Conservation (phyloP, 805 yeast genomes). For the Metschnikowia chrysomelidarum region DNA sequence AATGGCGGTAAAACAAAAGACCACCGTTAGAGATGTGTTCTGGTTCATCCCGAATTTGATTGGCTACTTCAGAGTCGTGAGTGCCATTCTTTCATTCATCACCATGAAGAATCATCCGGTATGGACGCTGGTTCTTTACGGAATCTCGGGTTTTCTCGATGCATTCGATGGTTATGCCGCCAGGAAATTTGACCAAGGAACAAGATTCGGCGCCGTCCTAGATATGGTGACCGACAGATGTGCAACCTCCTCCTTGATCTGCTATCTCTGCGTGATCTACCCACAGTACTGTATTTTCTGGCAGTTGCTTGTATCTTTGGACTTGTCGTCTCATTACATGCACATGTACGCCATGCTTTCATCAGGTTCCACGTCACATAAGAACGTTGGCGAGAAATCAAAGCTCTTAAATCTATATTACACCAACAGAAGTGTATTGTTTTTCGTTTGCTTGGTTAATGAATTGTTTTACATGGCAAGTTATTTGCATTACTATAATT, state of each 20-base stretch:
- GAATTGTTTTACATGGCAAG: slow-evolving; percentile 90
- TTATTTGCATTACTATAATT: slow-evolving; percentile 70
- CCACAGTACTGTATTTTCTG: slow-evolving; percentile 68
- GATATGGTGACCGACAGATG: slow-evolving; percentile 99
- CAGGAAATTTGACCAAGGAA: slow-evolving; percentile 80
- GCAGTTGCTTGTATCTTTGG: slow-evolving; percentile 82
- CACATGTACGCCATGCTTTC: slow-evolving; percentile 95
- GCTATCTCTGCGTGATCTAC: slow-evolving; percentile 77
- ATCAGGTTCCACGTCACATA: slow-evolving; percentile 79
- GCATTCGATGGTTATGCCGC: slow-evolving; percentile 98
- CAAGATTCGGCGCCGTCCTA: slow-evolving; percentile 91
- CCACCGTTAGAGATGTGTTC: slow-evolving; percentile 55
- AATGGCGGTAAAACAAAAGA: slow-evolving; percentile 13
- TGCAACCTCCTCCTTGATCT: slow-evolving; percentile 90
- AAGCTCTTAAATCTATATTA: slow-evolving; percentile 81
- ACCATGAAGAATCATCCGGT: slow-evolving; percentile 85
- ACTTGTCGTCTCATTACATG: slow-evolving; percentile 92
- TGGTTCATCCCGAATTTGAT: slow-evolving; percentile 87
- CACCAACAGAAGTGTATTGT: slow-evolving; percentile 78
- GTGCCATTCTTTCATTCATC: slow-evolving; percentile 76
- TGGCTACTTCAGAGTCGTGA: slow-evolving; percentile 81
- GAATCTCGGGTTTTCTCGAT: slow-evolving; percentile 86
- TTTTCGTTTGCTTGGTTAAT: slow-evolving; percentile 87
- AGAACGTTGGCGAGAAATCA: slow-evolving; percentile 70
- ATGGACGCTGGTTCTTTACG: slow-evolving; percentile 72